phyloP scores from a whole-genome alignment of 345 rosid genomes.

The Erucastrum elatum region DNA sequence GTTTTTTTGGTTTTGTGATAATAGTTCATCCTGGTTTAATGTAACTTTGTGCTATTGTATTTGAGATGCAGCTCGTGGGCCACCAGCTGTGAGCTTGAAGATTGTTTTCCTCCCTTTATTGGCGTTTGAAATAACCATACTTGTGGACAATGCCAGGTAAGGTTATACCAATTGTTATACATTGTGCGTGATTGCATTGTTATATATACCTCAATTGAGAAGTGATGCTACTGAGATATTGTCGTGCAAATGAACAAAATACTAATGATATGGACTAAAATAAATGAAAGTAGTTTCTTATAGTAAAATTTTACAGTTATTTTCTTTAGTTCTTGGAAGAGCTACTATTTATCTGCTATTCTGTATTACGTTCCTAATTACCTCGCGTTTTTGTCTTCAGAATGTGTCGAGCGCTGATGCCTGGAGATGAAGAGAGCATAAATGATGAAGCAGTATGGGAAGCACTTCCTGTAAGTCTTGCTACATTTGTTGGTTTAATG shows the following conservation, averaged over 20 bases:
- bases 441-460: slow-evolving; percentile 96
- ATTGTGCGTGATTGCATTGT: not conserved
- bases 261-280: not conserved
- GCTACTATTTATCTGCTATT: not conserved
- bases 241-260: not conserved
- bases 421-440: slow-evolving; percentile 88
- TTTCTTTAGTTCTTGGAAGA: not conserved
- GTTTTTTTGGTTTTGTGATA: no score
- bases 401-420: slow-evolving; percentile 96
- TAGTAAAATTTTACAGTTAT: not conserved
- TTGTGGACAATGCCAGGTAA: slow-evolving; percentile 90
- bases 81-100: slow-evolving; percentile 81
- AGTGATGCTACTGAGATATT: not conserved
- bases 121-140: slow-evolving; percentile 71
- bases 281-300: not conserved
- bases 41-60: not conserved
- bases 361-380: not conserved
- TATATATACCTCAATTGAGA: not conserved
- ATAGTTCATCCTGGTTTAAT: not conserved
- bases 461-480: slow-evolving; percentile 81
- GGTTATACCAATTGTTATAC: not conserved
- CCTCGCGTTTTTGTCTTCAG: slow-evolving; percentile 40
- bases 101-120: slow-evolving; percentile 81
- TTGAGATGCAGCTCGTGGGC: slow-evolving; percentile 30
- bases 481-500: slow-evolving; percentile 1